Evolutionary conservation across 805 yeast species (phyloP).

Genomic region (Nakazawaea wickerhamii): DNA sequence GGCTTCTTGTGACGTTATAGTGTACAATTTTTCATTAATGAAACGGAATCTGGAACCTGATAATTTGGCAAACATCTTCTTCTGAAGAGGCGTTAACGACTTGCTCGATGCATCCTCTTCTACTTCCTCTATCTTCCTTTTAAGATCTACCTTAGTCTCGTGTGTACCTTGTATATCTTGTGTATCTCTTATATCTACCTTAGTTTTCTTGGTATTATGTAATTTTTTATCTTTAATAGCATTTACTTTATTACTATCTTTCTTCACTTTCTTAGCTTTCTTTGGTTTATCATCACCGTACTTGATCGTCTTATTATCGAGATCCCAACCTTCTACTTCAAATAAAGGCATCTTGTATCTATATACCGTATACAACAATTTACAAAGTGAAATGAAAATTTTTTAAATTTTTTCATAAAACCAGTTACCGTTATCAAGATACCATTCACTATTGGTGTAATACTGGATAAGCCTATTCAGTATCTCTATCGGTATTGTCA

Average conservation of each 20-base stretch:
- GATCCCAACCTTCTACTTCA: slow-evolving; percentile 78
- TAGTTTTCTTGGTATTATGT: too few relatives aligned
- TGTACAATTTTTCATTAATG: slow-evolving; percentile 97
- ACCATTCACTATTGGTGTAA: too few relatives aligned
- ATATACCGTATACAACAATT: too few relatives aligned
- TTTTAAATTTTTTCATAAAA: too few relatives aligned
- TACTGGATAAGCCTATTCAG: too few relatives aligned
- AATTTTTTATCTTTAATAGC: slow-evolving; percentile 14
- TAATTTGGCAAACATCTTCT: slow-evolving; percentile 91
- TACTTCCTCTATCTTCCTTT: background rate
- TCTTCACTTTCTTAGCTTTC: slow-evolving; percentile 23
- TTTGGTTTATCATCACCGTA: slow-evolving; percentile 32
- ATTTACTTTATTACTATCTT: slow-evolving; percentile 14
- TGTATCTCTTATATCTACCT: too few relatives aligned
- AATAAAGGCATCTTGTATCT: slow-evolving; percentile 56
- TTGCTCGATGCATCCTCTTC: slow-evolving; percentile 19
- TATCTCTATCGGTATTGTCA: too few relatives aligned
- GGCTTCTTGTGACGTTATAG: slow-evolving; percentile 76
- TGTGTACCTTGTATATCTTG: too few relatives aligned
- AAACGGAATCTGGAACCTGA: slow-evolving; percentile 95
- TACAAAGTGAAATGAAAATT: too few relatives aligned
- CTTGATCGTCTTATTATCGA: slow-evolving; percentile 49
- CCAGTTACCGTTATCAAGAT: too few relatives aligned
- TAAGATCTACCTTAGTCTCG: background rate
- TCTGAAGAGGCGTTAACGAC: slow-evolving; percentile 80